Conservation (phyloP, 129 eudicot genomes). For the Solidago caesia region DNA sequence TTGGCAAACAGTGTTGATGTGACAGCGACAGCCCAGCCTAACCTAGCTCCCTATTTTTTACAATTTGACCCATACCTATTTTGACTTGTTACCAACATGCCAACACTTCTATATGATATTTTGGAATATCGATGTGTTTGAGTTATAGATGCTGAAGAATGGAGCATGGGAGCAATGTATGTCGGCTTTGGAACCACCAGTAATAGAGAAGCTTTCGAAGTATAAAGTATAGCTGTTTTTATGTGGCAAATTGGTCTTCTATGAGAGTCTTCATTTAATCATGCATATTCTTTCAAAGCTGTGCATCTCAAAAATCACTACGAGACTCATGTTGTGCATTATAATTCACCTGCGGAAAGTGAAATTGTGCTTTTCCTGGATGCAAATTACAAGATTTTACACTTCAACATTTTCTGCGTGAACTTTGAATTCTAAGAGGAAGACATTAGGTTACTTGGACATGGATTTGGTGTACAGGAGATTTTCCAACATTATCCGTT, state of each 20-base stretch:
- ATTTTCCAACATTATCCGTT: slow-evolving; percentile 13
- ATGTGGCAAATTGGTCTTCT: slow-evolving; percentile 12
- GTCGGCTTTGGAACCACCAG: slow-evolving; percentile 79
- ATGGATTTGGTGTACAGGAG: slow-evolving; percentile 48
- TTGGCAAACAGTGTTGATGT: no score
- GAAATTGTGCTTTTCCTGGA: slow-evolving; percentile 20
- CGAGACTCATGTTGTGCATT: slow-evolving; percentile 38
- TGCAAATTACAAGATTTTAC: slow-evolving; percentile 26
- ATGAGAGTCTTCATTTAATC: slow-evolving; percentile 11
- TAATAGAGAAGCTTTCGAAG: slow-evolving; percentile 65
- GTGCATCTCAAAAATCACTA: slow-evolving; percentile 9
- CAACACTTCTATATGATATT: no score
- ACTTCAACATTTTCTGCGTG: slow-evolving; percentile 20
- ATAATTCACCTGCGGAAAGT: slow-evolving; percentile 22
- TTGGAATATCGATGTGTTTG: background rate
- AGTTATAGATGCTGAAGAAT: slow-evolving; percentile 69
- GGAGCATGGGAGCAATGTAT: slow-evolving; percentile 98
- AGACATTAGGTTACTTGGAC: slow-evolving; percentile 21
- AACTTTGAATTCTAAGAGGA: slow-evolving; percentile 15
- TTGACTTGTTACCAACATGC: no score
- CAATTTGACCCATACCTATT: no score
- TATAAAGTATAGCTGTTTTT: slow-evolving; percentile 49
- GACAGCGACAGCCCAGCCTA: no score
- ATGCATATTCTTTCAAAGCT: slow-evolving; percentile 20
- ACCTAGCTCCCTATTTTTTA: no score